phyloP scores from a whole-genome alignment of 495 filamentous ascomycete species.

The Pyronema domesticum region DNA sequence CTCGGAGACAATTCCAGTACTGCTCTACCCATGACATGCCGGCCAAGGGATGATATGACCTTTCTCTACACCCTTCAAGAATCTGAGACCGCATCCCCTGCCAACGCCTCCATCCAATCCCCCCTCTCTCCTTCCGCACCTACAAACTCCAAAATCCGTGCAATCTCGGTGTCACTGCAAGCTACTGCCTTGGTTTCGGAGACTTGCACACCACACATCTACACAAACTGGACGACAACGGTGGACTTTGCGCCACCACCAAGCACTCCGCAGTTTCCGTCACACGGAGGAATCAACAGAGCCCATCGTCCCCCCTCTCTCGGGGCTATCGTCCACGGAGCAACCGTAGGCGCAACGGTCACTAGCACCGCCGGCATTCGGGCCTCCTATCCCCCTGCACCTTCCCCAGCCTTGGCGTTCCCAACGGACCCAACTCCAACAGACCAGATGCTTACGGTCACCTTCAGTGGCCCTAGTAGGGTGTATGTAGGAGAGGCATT shows the following conservation, averaged over 20 bases:
- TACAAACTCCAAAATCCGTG: conserved; percentile 28
- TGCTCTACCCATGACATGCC: conserved; percentile 46
- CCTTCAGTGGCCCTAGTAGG: conserved; percentile 22
- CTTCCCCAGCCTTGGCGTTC: conserved; percentile 36
- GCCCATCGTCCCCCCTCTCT: conserved; percentile 45
- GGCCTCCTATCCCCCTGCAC: conserved; percentile 28
- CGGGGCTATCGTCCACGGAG: conserved; percentile 29
- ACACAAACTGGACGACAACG: conserved; percentile 63
- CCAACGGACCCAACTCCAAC: conserved; percentile 30
- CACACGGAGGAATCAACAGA: conserved; percentile 45
- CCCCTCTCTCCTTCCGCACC: conserved; percentile 26
- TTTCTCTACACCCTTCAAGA: conserved; percentile 65
- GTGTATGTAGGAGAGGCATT: conserved; percentile 61
- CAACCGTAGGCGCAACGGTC: conserved; percentile 22
- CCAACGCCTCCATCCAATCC: conserved; percentile 23
- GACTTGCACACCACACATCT: conserved; percentile 51
- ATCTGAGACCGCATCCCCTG: conserved; percentile 32
- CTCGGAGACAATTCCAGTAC: conserved; percentile 43
- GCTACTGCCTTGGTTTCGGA: conserved; percentile 45
- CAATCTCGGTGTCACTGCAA: conserved; percentile 45
- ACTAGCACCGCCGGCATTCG: conserved; percentile 19
- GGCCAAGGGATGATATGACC: conserved; percentile 67
- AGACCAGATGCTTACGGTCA: conserved; percentile 19
- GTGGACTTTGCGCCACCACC: conserved; percentile 62
- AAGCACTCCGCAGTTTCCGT: conserved; percentile 36